Percentiles rank a stretch among this genome's conserved stretches.
Conservation (phyloP, 805 yeast species). For the Myxozyma monticola region DNA sequence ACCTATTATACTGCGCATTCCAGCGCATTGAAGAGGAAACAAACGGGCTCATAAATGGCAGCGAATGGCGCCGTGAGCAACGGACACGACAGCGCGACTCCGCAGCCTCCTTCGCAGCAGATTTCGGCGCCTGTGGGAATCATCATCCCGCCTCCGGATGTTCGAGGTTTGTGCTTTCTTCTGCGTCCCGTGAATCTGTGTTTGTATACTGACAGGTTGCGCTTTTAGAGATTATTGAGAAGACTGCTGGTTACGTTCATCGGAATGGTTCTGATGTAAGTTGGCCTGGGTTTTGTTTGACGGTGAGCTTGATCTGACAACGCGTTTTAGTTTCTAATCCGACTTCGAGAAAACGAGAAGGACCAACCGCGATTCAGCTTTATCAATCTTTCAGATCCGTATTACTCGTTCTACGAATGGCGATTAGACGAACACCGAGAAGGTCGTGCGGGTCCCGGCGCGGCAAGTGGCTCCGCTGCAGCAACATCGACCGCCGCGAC, state of each 20-base stretch:
- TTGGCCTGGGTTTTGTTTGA: neutral
- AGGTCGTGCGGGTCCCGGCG: constrained; percentile 31
- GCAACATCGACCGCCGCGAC: neutral
- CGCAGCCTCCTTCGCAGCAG: constrained; percentile 22
- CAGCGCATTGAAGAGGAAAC: too few relatives aligned
- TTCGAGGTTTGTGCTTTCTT: constrained; percentile 31
- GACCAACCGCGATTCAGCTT: constrained; percentile 63
- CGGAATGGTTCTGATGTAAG: constrained; percentile 57
- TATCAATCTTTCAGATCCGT: constrained; percentile 54
- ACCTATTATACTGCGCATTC: too few relatives aligned
- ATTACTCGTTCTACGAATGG: constrained; percentile 58
- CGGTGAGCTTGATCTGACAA: neutral
- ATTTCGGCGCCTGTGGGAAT: constrained; percentile 43
- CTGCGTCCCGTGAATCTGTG: neutral
- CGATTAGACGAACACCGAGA: constrained; percentile 42
- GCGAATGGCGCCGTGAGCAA: constrained; percentile 1
- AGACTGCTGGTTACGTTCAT: constrained; percentile 68
- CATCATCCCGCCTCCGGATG: constrained; percentile 55
- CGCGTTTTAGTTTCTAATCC: constrained; percentile 32
- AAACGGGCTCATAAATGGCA: constrained; percentile 1
- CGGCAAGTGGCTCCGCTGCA: neutral
- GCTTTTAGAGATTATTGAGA: constrained; percentile 54
- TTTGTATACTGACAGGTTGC: constrained; percentile 29
- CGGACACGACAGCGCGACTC: constrained; percentile 11
- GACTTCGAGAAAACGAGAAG: constrained; percentile 51